Conservation (phyloP, 352 stramenopile genomes). For the Blastocystis sp. region DNA sequence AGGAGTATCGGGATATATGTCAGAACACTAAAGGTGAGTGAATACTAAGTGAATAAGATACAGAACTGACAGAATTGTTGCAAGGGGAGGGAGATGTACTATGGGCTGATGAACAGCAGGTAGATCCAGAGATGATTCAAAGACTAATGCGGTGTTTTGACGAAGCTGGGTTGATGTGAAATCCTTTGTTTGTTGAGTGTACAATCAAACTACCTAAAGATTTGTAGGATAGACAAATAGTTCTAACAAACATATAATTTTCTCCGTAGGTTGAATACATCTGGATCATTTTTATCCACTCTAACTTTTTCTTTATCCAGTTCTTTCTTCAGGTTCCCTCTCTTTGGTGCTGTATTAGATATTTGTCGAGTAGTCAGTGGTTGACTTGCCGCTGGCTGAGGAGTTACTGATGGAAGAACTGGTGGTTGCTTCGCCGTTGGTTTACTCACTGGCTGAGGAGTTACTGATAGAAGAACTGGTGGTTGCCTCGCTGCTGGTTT, state of each 20-base stretch:
- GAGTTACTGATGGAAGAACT: too few species aligned
- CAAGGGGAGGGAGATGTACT: background rate
- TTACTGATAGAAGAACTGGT: background rate
- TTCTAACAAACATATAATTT: too few species aligned
- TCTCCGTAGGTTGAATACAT: too few species aligned
- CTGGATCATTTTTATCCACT: background rate
- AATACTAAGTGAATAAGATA: background rate
- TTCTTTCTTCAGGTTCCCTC: background rate
- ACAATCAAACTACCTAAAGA: background rate
- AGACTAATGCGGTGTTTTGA: conserved; percentile 62
- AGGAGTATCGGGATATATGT: background rate
- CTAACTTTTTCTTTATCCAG: background rate
- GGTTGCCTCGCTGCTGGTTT: background rate
- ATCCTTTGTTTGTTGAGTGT: background rate
- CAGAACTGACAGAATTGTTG: background rate
- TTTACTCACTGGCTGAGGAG: background rate
- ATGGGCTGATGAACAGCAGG: background rate
- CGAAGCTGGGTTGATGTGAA: conserved; percentile 38
- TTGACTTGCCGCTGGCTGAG: too few species aligned
- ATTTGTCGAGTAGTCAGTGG: too few species aligned
- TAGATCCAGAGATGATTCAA: conserved; percentile 47
- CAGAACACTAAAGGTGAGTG: background rate
- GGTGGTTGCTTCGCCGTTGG: background rate
- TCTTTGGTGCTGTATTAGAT: too few species aligned
- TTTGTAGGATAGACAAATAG: too few species aligned